A percentile compares a stretch with the other conserved stretches of the same genome.
phyloP scores from a whole-genome alignment of 2,329 filamentous ascomycete genomes.

The Talaromyces islandicus region DNA sequence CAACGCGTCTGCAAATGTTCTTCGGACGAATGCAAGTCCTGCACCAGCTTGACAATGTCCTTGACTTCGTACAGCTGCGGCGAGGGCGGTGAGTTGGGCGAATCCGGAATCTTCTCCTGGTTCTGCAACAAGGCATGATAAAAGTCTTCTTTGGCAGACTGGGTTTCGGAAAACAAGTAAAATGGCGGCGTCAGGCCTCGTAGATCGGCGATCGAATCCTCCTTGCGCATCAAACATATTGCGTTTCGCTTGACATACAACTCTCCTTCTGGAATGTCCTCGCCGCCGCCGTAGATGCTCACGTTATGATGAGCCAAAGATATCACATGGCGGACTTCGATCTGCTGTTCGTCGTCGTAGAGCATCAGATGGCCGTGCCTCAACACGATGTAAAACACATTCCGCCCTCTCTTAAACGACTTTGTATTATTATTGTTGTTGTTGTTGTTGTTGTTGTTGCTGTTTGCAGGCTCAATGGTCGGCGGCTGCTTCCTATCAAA shows the following conservation, averaged over 20 bases:
- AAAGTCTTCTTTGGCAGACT: conserved; percentile 96
- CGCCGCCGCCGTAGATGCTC: conserved; percentile 75
- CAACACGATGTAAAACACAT: conserved; percentile 88
- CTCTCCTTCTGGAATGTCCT: conserved; percentile 79
- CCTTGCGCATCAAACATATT: conserved; percentile 67
- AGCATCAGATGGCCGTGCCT: conserved; percentile 94
- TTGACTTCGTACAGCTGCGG: conserved; percentile 74
- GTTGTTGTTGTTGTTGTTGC: conserved; percentile 26
- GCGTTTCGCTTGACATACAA: conserved; percentile 94
- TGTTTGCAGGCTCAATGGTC: conserved; percentile 47
- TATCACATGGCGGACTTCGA: conserved; percentile 94
- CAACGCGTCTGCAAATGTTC: conserved; percentile 86
- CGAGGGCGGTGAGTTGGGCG: conserved; percentile 55
- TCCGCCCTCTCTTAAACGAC: conserved; percentile 59
- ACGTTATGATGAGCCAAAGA: conserved; percentile 80
- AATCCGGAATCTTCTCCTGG: conserved; percentile 62
- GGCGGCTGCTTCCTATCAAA: conserved; percentile 71
- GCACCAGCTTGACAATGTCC: conserved; percentile 83
- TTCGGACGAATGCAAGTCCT: conserved; percentile 83
- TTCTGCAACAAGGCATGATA: conserved; percentile 88
- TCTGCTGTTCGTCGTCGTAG: conserved; percentile 89
- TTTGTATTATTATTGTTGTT: conserved; percentile 38
- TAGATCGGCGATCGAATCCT: conserved; percentile 47
- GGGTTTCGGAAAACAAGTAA: conserved; percentile 90
- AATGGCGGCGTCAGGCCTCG: conserved; percentile 70